A percentile compares a stretch with the other conserved stretches of the same genome.
phyloP scores from a whole-genome alignment of 163 green algal species.

The Volvox carteri region DNA sequence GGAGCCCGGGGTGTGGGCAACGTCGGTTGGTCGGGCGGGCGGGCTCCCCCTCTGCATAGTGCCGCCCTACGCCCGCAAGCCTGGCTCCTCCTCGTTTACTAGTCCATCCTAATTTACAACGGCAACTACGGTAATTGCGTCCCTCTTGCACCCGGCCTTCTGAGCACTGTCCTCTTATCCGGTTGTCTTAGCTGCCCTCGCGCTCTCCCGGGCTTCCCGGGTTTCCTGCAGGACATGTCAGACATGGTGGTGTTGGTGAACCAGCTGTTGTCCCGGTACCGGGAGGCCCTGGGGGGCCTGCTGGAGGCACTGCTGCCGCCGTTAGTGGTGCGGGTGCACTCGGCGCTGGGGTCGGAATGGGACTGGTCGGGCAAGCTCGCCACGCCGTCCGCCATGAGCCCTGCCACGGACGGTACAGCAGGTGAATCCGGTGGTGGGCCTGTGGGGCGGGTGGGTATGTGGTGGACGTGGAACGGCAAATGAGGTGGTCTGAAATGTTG shows the following conservation, averaged over 20 bases:
- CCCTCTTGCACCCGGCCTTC: too few relatives aligned
- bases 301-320: constrained; percentile 73
- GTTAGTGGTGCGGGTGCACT: constrained; percentile 72
- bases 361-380: constrained; percentile 82
- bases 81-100: too few relatives aligned
- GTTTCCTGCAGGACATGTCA: constrained; percentile 55
- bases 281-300: constrained; percentile 72
- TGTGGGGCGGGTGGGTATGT: too few relatives aligned
- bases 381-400: constrained; percentile 53
- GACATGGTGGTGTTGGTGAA: constrained; percentile 82
- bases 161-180: too few relatives aligned
- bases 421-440: constrained; percentile 16
- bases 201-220: too few relatives aligned
- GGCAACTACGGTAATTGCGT: too few relatives aligned
- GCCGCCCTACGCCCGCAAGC: too few relatives aligned
- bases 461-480: background rate
- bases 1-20: too few relatives aligned
- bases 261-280: constrained; percentile 79
- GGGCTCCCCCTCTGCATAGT: too few relatives aligned
- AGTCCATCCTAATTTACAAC: too few relatives aligned
- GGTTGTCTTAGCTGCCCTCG: too few relatives aligned
- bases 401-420: constrained; percentile 45
- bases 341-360: constrained; percentile 77
- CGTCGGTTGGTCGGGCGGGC: too few relatives aligned
- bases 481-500: background rate